Percentiles rank a stretch among this genome's conserved stretches.
Conservation (phyloP, 2,329 filamentous ascomycete species). For the Sporothrix protearum region DNA sequence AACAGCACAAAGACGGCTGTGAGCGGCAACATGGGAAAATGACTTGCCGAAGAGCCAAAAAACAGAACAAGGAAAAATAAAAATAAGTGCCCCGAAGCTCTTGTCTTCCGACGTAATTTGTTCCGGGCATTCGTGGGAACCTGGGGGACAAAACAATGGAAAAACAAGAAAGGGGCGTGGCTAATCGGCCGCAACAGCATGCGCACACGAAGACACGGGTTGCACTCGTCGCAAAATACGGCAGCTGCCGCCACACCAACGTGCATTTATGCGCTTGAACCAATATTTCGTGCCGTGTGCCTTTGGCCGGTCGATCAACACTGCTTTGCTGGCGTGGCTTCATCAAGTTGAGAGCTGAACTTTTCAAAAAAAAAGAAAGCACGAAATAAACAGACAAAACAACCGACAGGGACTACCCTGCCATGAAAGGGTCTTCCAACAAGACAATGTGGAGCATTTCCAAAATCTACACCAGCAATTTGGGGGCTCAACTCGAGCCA, state of each 20-base stretch:
- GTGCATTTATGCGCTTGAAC: slow-evolving; percentile 15
- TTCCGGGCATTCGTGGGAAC: not conserved
- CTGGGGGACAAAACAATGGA: not conserved
- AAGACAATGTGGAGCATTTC: not conserved
- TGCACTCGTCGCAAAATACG: not conserved
- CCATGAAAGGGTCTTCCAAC: not conserved
- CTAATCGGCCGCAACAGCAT: not conserved
- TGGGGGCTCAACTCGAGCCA: not conserved
- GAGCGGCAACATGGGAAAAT: not conserved
- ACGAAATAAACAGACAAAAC: not conserved
- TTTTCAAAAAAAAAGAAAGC: not conserved
- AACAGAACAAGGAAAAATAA: no score
- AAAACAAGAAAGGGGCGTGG: not conserved
- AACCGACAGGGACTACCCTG: not conserved
- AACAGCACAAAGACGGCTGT: not conserved
- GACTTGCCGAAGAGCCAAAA: no score
- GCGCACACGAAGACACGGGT: not conserved
- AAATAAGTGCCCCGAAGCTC: not conserved
- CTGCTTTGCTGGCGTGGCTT: not conserved
- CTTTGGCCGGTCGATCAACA: slow-evolving; percentile 3
- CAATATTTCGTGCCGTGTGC: slow-evolving; percentile 7
- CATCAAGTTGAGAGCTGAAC: not conserved
- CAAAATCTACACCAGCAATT: not conserved
- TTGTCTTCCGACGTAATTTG: not conserved
- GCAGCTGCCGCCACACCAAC: slow-evolving; percentile 3